Base-by-base conservation (phyloP, 768 basidiomycete species). In the Russula vinacea region DNA sequence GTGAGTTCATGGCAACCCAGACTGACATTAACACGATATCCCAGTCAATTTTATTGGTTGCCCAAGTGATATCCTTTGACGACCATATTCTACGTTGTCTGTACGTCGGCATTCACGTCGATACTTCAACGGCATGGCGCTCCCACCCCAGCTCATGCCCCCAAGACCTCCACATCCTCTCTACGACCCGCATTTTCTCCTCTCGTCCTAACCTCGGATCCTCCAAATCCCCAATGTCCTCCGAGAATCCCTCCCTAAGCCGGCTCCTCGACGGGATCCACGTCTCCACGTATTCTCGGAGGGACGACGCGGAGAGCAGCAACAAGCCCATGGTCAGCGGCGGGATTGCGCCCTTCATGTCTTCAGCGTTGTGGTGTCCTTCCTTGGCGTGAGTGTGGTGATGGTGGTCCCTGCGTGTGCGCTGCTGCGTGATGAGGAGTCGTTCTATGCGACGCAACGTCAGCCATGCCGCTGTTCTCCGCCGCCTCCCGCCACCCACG, bases 131-230 rank as follows among this genome's bases (percentile, higher is more conserved):
- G 11, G 69, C 76, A 19, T 72, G 58, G 24, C 71, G 67, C 24
- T 74, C 76, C 89, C 86, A 93, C 22, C 83, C 86, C 24, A 90
- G 78, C 22, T 78, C 76, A 7, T 70, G 74, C 0, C 88, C 88
- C 92, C 93, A 98, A 60, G 84, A 85, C 69, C 88, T 83, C 92
- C 94, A 93, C 85, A 96, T 93, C 71, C 91, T 76, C 55, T 93
- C 85, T 5, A 96, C 78, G 2, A 94, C 88, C 52, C 80, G 76
- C 71, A 92, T 72, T 76, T 95, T 94, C 70, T 90, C 90, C 53
- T 79, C 78, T 60, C 85, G 76, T 9, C 82, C 82, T 56, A 95
- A 72, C 66, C 77, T 77, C 0, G 89, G 85, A 70, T 92, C 84
- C 73, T 94, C 93, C 57, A 98, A 73, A 74, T 93, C 88, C 33